A percentile compares a stretch with the other conserved stretches of the same genome.
Evolutionary conservation across 1,139 yeast species (phyloP).

Genomic region (Chernovozyma aurita): DNA sequence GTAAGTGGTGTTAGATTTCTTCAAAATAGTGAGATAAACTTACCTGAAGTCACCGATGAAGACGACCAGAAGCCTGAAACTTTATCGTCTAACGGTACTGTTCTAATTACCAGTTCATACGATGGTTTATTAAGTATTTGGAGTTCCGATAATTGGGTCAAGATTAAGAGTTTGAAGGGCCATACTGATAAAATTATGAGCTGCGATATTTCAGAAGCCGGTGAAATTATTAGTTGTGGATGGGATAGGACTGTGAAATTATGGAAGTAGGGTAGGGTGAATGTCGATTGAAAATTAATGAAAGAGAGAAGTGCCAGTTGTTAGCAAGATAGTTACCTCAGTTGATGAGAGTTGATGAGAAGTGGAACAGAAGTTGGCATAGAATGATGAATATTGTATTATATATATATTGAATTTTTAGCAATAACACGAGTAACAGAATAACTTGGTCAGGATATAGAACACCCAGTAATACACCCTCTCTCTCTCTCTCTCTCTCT

Average conservation of each 20-base stretch:
- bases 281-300: not conserved
- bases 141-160: slow-evolving; percentile 73
- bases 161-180: slow-evolving; percentile 51
- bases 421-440: not conserved
- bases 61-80: slow-evolving; percentile 19
- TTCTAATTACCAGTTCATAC: slow-evolving; percentile 61
- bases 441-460: not conserved
- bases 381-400: too few species aligned
- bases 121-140: slow-evolving; percentile 64
- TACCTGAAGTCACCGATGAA: slow-evolving; percentile 23
- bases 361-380: too few species aligned
- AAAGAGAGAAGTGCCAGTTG: not conserved
- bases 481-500: too few species aligned
- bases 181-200: slow-evolving; percentile 72
- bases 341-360: too few species aligned
- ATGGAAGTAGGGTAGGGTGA: slow-evolving; percentile 40
- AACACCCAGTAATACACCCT: too few species aligned
- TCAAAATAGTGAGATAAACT: slow-evolving; percentile 12
- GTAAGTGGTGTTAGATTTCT: slow-evolving; percentile 65
- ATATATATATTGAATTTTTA: too few species aligned
- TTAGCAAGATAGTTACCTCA: too few species aligned
- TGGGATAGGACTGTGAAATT: slow-evolving; percentile 79
- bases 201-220: slow-evolving; percentile 50
- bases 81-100: slow-evolving; percentile 36
- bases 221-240: slow-evolving; percentile 59